Conservation (phyloP, 2,329 filamentous ascomycete species). For the Penicillium rolfsii region DNA sequence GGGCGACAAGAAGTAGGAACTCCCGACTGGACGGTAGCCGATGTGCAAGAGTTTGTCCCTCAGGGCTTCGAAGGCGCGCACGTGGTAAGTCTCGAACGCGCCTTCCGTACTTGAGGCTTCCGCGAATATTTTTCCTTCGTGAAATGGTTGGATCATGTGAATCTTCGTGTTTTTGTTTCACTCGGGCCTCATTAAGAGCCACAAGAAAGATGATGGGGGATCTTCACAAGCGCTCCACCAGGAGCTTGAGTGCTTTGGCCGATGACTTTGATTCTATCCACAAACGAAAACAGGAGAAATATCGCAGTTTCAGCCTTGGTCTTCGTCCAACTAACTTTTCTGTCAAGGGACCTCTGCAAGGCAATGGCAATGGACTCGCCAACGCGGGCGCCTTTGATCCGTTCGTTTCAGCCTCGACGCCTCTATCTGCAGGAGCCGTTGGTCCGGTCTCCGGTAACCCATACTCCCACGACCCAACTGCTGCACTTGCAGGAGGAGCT, state of each 20-base stretch:
- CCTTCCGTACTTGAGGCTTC: conserved; percentile 17
- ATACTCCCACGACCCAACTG: conserved; percentile 71
- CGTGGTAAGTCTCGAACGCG: conserved; percentile 48
- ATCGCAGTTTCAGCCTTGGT: conserved; percentile 17
- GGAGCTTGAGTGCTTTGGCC: conserved; percentile 31
- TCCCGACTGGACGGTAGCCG: conserved; percentile 50
- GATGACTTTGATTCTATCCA: conserved; percentile 25
- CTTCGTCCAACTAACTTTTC: conserved; percentile 23
- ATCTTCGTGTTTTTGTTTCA: background rate
- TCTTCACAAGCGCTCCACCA: conserved; percentile 16
- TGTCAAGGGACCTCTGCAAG: conserved; percentile 41
- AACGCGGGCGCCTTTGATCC: conserved; percentile 62
- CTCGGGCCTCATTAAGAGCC: background rate
- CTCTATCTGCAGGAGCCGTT: conserved; percentile 53
- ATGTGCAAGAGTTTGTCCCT: conserved; percentile 57
- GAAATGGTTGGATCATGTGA: background rate
- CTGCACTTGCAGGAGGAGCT: conserved; percentile 58
- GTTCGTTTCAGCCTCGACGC: conserved; percentile 63
- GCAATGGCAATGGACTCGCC: conserved; percentile 58
- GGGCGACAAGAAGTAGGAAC: conserved; percentile 45
- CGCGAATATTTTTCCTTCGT: background rate
- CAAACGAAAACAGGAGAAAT: conserved; percentile 8
- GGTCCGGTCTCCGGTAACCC: conserved; percentile 65
- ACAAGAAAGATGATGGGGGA: conserved; percentile 8
- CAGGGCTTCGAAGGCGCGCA: conserved; percentile 55